These are phyloP conservation scores for Aspergillus pseudoviridinutans DNA, from an alignment of 2,329 filamentous ascomycete species.

Conservation along the genomic window DNA sequence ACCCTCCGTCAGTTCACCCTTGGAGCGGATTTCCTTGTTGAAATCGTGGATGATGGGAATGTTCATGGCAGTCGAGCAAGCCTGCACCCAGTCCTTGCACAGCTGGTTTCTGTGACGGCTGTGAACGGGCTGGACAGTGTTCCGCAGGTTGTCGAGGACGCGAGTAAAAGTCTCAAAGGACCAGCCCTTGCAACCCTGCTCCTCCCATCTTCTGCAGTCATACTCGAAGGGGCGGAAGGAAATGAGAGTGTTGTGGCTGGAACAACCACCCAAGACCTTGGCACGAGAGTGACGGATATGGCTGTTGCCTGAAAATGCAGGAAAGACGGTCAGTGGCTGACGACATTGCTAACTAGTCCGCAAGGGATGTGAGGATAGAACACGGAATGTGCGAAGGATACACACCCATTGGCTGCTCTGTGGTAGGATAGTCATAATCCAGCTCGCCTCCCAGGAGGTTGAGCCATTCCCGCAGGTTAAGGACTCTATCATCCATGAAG, in stretches of 20 bases:
- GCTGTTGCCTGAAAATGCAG: constrained; percentile 63
- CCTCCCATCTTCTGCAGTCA: constrained; percentile 80
- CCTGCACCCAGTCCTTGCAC: constrained; percentile 82
- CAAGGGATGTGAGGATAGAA: background rate
- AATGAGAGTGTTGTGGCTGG: constrained; percentile 90
- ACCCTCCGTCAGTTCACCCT: constrained; percentile 67
- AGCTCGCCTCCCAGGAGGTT: constrained; percentile 78
- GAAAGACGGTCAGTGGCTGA: background rate
- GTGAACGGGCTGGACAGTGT: constrained; percentile 87
- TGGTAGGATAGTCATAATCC: constrained; percentile 87
- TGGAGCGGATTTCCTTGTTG: constrained; percentile 74
- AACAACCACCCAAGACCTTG: constrained; percentile 89
- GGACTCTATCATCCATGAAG: constrained; percentile 80
- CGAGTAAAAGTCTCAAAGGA: constrained; percentile 80
- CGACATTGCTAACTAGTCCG: background rate
- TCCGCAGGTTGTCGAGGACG: constrained; percentile 76
- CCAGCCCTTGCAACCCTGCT: constrained; percentile 79
- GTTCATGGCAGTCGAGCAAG: constrained; percentile 72
- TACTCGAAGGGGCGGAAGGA: constrained; percentile 89
- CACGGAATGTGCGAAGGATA: constrained; percentile 5
- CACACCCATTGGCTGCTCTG: constrained; percentile 75
- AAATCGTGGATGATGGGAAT: constrained; percentile 83
- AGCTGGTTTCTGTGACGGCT: constrained; percentile 82
- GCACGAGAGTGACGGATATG: constrained; percentile 88
- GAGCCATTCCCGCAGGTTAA: constrained; percentile 84